A percentile compares a stretch with the other conserved stretches of the same genome.
Evolutionary conservation across 2,329 filamentous ascomycete genomes (phyloP).

Genomic region (Paraconiothyrium brasiliense): DNA sequence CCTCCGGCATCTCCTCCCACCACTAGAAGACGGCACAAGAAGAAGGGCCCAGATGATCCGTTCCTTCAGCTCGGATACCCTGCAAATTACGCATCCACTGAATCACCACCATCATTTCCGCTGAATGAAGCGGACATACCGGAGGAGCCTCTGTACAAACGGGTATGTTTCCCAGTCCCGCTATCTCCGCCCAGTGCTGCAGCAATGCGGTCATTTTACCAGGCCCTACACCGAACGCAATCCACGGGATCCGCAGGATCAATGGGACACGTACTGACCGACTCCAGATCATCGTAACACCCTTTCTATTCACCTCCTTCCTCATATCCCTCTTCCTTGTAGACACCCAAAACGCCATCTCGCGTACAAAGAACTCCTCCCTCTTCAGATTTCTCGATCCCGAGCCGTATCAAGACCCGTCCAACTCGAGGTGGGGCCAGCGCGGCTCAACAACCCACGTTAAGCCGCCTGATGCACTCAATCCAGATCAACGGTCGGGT

Average conservation of each 20-base stretch:
- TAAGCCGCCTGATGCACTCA: constrained; percentile 32
- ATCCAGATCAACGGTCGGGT: constrained; percentile 17
- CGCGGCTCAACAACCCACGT: constrained; percentile 29
- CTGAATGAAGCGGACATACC: constrained; percentile 11
- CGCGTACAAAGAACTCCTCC: constrained; percentile 27
- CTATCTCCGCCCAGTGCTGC: not conserved
- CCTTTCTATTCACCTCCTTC: constrained; percentile 24
- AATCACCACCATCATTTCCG: constrained; percentile 23
- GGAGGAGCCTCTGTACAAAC: constrained; percentile 11
- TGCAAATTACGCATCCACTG: constrained; percentile 14
- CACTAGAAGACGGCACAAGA: constrained; percentile 19
- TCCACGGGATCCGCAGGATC: not conserved
- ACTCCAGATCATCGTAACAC: constrained; percentile 32
- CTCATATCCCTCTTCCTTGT: constrained; percentile 19
- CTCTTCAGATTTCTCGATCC: constrained; percentile 47
- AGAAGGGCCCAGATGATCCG: constrained; percentile 25
- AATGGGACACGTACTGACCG: not conserved
- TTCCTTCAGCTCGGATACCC: constrained; percentile 27
- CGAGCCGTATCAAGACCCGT: constrained; percentile 56
- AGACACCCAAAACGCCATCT: constrained; percentile 11
- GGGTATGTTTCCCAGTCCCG: not conserved
- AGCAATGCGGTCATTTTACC: not conserved
- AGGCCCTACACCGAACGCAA: not conserved
- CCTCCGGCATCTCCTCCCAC: constrained; percentile 27
- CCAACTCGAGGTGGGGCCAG: constrained; percentile 36